Conservation (phyloP, 768 basidiomycete genomes). For the Boletellus sp. region DNA sequence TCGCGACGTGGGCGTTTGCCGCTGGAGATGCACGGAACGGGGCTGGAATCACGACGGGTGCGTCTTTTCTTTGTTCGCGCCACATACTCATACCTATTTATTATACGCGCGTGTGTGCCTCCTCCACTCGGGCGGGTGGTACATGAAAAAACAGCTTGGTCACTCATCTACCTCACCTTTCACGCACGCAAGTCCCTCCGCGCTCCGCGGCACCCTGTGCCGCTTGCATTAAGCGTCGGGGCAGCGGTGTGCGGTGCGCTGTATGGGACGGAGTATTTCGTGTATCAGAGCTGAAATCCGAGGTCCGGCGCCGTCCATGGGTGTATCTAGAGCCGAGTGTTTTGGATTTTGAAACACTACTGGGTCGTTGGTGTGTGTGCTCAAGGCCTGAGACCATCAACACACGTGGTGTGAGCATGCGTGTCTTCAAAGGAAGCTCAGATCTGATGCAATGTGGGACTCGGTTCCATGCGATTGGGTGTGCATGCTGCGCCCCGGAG, state of each 20-base stretch:
- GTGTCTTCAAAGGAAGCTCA: too few species aligned
- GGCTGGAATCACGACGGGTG: slow-evolving; percentile 39
- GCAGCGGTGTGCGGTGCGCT: slow-evolving; percentile 26
- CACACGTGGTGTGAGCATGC: too few species aligned
- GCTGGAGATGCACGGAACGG: slow-evolving; percentile 42
- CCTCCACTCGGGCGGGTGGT: not conserved
- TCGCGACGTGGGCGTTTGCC: slow-evolving; percentile 41
- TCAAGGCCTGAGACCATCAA: too few species aligned
- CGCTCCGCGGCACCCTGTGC: slow-evolving; percentile 30
- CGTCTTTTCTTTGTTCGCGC: not conserved
- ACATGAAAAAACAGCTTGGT: slow-evolving; percentile 36
- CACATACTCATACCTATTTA: not conserved
- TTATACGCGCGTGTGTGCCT: too few species aligned
- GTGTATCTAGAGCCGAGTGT: not conserved
- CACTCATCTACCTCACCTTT: slow-evolving; percentile 42
- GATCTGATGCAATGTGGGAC: too few species aligned
- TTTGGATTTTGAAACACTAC: too few species aligned
- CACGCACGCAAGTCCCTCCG: slow-evolving; percentile 34
- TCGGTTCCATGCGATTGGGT: too few species aligned
- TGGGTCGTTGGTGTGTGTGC: too few species aligned
- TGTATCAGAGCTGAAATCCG: slow-evolving; percentile 23
- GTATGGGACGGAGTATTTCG: slow-evolving; percentile 28
- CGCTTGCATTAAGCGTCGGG: slow-evolving; percentile 33
- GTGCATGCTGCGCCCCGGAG: too few species aligned
- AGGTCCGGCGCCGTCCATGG: too few species aligned